Evolutionary conservation across 371 early-diverging fungal genomes (phyloP), one percentile per base, ranked within the genome.

Genomic region (Dichotomocladium elegans): DNA sequence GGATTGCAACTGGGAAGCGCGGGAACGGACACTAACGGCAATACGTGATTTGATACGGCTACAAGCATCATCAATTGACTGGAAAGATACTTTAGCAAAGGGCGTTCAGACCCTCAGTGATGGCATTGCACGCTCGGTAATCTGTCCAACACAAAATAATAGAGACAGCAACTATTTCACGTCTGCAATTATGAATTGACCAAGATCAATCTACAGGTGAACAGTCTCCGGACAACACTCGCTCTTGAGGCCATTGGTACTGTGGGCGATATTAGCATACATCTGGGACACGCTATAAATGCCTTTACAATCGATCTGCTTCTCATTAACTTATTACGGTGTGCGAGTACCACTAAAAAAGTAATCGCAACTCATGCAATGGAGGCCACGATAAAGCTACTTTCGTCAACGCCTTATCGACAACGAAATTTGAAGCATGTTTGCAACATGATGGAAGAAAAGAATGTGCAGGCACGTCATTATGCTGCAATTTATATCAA

Each of bases 201-300:
- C 11, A 17, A 17, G 25, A 14, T 4, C 19, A 41, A 9, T 9
- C 7, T n/a, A 31, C 40, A 74, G 75, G 51, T 66, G 4, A 57
- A 63, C 9, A 74, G 75, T 25, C 12, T 71, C 41, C 42, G 75
- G 41, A 67, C 68, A 3, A 49, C 63, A 2, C 46, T 69, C 21
- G 62, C 68, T 6, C 28, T 56, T 5, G 61, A 53, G 41, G 65
- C 51, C 0, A 41, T 75, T n/a, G 47, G 48, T 10, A 14, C 69
- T 3, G 57, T 69, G 15, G 35, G 29, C 11, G 65, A 62, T 27
- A 48, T 72, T 33, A 58, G 63, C 2, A 31, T 10, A 4, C 24
- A 24, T 12, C 12, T 69, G 2, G 72, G 70, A 3, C n/a, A 48
- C 2, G 24, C 47, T 1, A 27, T 75, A 1, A 60, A 67, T 41